Base-by-base conservation (phyloP, 2,329 filamentous ascomycete genomes). In the Claviceps spartinae region DNA sequence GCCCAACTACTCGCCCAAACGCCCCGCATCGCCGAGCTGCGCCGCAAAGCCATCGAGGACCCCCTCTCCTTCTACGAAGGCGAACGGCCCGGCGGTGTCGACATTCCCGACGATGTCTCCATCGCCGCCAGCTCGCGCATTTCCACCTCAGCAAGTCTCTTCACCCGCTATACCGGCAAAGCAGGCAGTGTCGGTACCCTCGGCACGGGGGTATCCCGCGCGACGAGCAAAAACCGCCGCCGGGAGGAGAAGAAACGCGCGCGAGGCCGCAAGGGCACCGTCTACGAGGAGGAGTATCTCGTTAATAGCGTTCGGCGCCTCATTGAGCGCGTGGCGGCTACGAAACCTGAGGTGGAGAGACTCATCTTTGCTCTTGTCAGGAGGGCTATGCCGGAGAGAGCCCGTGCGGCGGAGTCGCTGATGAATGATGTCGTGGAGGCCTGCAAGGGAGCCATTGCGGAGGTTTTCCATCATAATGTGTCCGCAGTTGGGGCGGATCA, bases 211-310 rank as follows among this genome's bases (percentile, higher is more conserved):
- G 82, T 85, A 2, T 86, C 82, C 48, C 78, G 89, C 13, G 85
- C 85, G 54, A 95, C 88, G 42, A 86, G 81, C 63, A 95, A 93
- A 74, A 96, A 95, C 63, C 82, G 89, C 50, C 77, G 85, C 24
- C 78, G 89, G 20, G 93, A 98, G 68, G 93, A 98, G 73, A 82
- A 95, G 66, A 98, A 98, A 77, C 82, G 91, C 16, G 93, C 93
- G 0, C 76, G 88, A 7, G 93, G 93, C 24, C 91, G 95, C 66
- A 97, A 97, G 73, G 93, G 93, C 11, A 95, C 88, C 16, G 87
- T 98, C 5, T 98, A 98, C 67, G 93, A 98, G 67, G 91, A 97
- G 64, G 93, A 97, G 67, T 98, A 98, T 66, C 78, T 98, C 5
- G 83, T 95, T 54, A 93, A 90, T 65, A 91, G 85, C 59, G 82